Evolutionary conservation across 2,329 filamentous ascomycete genomes (phyloP).

Genomic region (Pseudofabraea citricarpa): DNA sequence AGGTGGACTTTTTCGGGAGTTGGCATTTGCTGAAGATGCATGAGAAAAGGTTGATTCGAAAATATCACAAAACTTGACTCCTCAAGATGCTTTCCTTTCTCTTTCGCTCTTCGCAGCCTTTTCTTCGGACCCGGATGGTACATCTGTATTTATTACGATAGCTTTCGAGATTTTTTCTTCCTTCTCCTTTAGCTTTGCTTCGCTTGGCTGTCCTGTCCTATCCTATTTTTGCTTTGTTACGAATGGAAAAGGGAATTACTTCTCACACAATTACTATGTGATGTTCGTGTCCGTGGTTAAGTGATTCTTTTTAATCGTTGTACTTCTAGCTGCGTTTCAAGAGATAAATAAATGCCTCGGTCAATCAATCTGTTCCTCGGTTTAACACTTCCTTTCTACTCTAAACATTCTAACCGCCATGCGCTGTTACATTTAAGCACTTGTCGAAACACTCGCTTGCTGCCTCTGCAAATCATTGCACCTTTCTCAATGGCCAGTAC

Average conservation of each 20-base stretch:
- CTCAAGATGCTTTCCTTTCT: conserved; percentile 2
- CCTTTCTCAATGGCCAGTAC: no score
- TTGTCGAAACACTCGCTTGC: no score
- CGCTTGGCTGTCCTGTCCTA: conserved; percentile 8
- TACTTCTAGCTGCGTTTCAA: no score
- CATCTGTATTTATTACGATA: conserved; percentile 28
- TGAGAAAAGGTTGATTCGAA: neutral
- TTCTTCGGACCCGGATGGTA: conserved; percentile 15
- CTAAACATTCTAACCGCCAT: no score
- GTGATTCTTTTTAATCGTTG: no score
- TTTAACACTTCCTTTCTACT: no score
- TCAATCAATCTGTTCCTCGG: no score
- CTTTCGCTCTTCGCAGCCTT: conserved; percentile 8
- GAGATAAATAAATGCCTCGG: no score
- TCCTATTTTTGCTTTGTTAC: conserved; percentile 18
- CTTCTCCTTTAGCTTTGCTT: conserved; percentile 18
- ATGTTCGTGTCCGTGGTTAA: no score
- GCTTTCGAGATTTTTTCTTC: conserved; percentile 18
- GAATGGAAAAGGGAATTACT: conserved; percentile 22
- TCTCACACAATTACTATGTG: no score
- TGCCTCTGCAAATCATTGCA: no score
- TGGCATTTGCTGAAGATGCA: neutral
- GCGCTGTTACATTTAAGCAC: no score
- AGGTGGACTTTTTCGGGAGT: conserved; percentile 4
- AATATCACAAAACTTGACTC: conserved; percentile 1